Percentiles rank a stretch among this genome's conserved stretches.
Conservation (phyloP, 768 basidiomycete genomes). For the Kwoniella botswanensis region DNA sequence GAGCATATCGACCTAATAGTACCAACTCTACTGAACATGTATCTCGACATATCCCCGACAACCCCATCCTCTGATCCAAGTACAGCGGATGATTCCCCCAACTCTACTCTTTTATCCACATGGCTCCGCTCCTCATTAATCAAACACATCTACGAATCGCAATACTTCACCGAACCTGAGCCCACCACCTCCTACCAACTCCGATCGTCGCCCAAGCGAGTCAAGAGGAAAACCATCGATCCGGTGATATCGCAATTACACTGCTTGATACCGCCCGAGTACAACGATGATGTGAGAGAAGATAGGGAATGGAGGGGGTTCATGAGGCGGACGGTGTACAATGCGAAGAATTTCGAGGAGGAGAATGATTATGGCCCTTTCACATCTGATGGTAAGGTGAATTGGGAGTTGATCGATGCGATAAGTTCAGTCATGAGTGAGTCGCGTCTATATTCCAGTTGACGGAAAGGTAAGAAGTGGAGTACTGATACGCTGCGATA, state of each 20-base stretch:
- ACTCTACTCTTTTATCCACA: slow-evolving; percentile 26
- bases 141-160: slow-evolving; percentile 27
- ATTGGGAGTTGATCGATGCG: slow-evolving; percentile 53
- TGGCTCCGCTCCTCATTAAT: slow-evolving; percentile 38
- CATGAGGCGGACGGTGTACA: slow-evolving; percentile 45
- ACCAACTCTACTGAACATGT: slow-evolving; percentile 35
- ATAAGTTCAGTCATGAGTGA: slow-evolving; percentile 50
- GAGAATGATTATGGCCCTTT: slow-evolving; percentile 54
- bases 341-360: slow-evolving; percentile 33
- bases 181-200: slow-evolving; percentile 27
- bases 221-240: slow-evolving; percentile 31
- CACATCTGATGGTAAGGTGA: slow-evolving; percentile 42
- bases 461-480: background rate
- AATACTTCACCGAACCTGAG: slow-evolving; percentile 23
- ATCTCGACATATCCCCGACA: slow-evolving; percentile 31
- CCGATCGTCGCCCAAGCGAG: slow-evolving; percentile 31
- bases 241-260: slow-evolving; percentile 38
- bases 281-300: slow-evolving; percentile 24
- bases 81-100: slow-evolving; percentile 25
- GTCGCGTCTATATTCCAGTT: slow-evolving; percentile 12
- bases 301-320: slow-evolving; percentile 40
- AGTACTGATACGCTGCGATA: background rate
- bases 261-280: slow-evolving; percentile 35
- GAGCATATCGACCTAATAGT: slow-evolving; percentile 35
- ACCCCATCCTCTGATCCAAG: slow-evolving; percentile 2